These are phyloP conservation scores for Pelargonium fulgidum DNA, from an alignment of 441 rosid genomes.

Conservation along the genomic window DNA sequence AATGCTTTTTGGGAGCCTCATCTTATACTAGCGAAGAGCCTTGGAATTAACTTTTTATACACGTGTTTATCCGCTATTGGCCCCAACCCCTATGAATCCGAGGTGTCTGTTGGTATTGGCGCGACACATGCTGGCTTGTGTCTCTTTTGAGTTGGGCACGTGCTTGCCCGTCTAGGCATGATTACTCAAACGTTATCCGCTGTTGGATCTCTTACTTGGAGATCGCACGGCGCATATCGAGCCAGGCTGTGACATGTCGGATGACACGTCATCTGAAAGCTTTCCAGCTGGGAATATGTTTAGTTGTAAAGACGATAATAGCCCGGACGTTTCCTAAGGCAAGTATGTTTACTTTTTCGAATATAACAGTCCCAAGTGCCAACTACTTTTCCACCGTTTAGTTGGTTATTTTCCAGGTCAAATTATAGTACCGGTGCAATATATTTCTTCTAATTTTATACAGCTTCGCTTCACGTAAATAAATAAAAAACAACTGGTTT, in stretches of 20 bases:
- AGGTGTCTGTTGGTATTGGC: not conserved
- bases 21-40: not conserved
- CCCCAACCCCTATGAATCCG: not conserved
- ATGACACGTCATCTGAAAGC: not conserved
- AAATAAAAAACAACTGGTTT: too few relatives aligned
- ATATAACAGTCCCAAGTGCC: too few relatives aligned
- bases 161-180: not conserved
- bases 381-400: too few relatives aligned
- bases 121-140: not conserved
- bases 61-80: slow-evolving; percentile 13
- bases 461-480: too few relatives aligned
- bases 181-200: not conserved
- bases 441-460: too few relatives aligned
- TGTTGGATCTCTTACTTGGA: not conserved
- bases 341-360: too few relatives aligned
- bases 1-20: too few relatives aligned
- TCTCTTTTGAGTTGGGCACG: not conserved
- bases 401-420: too few relatives aligned
- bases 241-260: not conserved
- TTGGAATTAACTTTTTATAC: not conserved
- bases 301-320: not conserved
- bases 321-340: not conserved
- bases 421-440: too few relatives aligned
- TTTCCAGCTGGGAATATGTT: not conserved
- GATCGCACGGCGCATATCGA: not conserved